A percentile compares a stretch with the other conserved stretches of the same genome.
These are phyloP conservation scores for Lyophyllum atratum DNA, from an alignment of 768 basidiomycete species.

Conservation along the genomic window DNA sequence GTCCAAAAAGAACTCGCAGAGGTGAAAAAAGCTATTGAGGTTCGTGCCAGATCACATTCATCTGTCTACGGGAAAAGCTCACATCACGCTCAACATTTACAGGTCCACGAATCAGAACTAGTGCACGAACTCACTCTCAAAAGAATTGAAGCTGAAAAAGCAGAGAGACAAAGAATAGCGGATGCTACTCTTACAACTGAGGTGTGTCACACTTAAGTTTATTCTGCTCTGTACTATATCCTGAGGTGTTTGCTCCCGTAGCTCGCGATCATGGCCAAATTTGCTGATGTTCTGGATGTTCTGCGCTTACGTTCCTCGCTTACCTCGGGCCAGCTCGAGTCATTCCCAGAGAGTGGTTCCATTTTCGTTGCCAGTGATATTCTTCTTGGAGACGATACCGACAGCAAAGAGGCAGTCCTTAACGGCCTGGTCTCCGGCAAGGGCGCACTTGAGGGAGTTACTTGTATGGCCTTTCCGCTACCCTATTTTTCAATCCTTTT, in stretches of 20 bases:
- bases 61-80: constrained; percentile 7
- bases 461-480: constrained; percentile 49
- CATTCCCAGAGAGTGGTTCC: constrained; percentile 51
- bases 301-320: constrained; percentile 59
- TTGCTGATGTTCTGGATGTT: constrained; percentile 56
- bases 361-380: constrained; percentile 53
- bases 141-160: constrained; percentile 56
- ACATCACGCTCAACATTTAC: constrained; percentile 1
- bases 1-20: constrained; percentile 82
- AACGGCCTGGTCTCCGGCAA: constrained; percentile 56
- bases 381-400: constrained; percentile 57
- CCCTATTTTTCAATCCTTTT: constrained; percentile 4
- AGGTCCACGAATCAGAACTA: constrained; percentile 69
- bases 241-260: constrained; percentile 24
- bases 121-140: constrained; percentile 56
- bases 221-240: background rate
- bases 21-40: constrained; percentile 84
- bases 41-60: constrained; percentile 28
- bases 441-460: constrained; percentile 61
- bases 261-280: constrained; percentile 44
- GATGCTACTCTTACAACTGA: constrained; percentile 59
- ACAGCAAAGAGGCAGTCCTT: constrained; percentile 51
- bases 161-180: constrained; percentile 54
- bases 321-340: constrained; percentile 42
- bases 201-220: constrained; percentile 37